Evolutionary conservation across 805 yeast genomes (phyloP).

Genomic region (Candida fluviatilis): DNA sequence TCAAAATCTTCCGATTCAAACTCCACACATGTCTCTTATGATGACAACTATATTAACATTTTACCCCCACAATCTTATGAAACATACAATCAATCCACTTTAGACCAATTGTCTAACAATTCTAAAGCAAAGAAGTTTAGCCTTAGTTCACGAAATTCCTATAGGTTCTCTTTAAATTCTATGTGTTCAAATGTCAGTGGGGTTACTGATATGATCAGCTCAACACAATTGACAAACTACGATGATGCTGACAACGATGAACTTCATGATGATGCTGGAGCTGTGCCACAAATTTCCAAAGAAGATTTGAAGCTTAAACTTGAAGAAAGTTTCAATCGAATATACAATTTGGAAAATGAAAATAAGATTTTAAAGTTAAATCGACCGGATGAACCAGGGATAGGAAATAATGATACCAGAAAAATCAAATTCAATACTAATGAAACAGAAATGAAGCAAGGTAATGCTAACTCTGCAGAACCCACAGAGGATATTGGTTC

Average conservation of each 20-base stretch:
- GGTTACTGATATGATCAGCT: slow-evolving; percentile 44
- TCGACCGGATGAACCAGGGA: not conserved
- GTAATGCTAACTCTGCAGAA: not conserved
- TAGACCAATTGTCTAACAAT: slow-evolving; percentile 31
- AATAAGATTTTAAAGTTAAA: slow-evolving; percentile 17
- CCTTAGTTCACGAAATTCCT: slow-evolving; percentile 23
- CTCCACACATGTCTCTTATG: slow-evolving; percentile 11
- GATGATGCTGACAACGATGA: slow-evolving; percentile 17
- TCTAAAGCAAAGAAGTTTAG: slow-evolving; percentile 3
- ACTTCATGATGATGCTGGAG: slow-evolving; percentile 5
- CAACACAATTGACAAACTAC: slow-evolving; percentile 39
- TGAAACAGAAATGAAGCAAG: not conserved
- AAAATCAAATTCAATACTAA: not conserved
- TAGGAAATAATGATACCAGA: not conserved
- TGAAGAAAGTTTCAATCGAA: slow-evolving; percentile 36
- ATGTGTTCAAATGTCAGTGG: slow-evolving; percentile 47
- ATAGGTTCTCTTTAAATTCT: slow-evolving; percentile 52
- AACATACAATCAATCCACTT: slow-evolving; percentile 31
- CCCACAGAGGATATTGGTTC: not conserved
- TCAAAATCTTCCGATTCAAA: not conserved
- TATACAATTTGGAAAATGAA: slow-evolving; percentile 30
- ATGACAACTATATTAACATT: slow-evolving; percentile 24
- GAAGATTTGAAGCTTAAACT: slow-evolving; percentile 29
- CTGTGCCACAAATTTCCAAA: slow-evolving; percentile 17
- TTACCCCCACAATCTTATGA: slow-evolving; percentile 21